Base-by-base conservation (phyloP, 768 basidiomycete species). In the Hericium erinaceus region DNA sequence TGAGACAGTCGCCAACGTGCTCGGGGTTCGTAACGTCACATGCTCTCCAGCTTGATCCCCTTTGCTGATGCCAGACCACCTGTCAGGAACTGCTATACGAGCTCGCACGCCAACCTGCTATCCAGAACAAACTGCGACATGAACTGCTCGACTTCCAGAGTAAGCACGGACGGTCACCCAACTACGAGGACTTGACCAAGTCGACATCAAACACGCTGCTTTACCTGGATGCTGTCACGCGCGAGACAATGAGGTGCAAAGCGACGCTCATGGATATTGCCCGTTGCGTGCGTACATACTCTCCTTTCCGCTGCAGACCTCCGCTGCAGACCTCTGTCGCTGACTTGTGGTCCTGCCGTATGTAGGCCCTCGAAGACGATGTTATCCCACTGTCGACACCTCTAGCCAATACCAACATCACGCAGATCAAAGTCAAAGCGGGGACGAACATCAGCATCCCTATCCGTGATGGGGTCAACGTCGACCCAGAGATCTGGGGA, bases 161-260 rank as follows among this genome's bases (percentile, higher is more conserved):
- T 4, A 24, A 26, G 22, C 2, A 46, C 11, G 48, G 48, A 8
- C 33, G 38, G 10, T 9, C 6, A n/a, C 28, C 41, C 6, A 24
- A 18, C 7, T 33, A 24, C 28, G 48, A 59, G 8, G 59, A 63
- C 46, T 33, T 60, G 37, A 54, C 58, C 50, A 60, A 61, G 24
- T 40, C 62, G n/a, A 11, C 22, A 20, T 20, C 16, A 16, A 46
- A 41, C 11, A n/a, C 39, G 16, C 54, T 65, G 24, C 64, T 56
- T 2, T 65, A 65, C 44, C 57, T 65, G 10, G 64, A 65, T 22
- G 64, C 64, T 7, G 61, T 64, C 13, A 48, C 54, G 26, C 58
- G 58, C 38, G 64, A 65, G 26, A 59, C 58, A 24, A 39, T 62
- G 18, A 22, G 64, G 4, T 24, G 38, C 28, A 63, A 63, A 40